Evolutionary conservation across 441 rosid species (phyloP).

Genomic region (Erodium trifolium): DNA sequence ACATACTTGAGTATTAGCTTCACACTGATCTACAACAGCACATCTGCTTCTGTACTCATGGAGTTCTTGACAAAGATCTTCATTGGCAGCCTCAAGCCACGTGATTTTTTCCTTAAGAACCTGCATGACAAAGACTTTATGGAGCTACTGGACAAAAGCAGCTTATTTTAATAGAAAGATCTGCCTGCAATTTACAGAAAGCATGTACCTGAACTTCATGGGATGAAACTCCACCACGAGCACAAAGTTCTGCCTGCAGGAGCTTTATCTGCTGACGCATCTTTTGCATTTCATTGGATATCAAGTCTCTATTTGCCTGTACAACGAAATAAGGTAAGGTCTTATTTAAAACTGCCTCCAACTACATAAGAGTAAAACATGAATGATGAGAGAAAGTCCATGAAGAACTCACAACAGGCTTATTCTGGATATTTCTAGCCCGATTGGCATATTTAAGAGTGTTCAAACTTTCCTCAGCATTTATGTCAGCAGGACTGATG

Average conservation of each 20-base stretch:
- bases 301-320: conserved; percentile 61
- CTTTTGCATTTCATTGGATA: conserved; percentile 55
- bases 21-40: conserved; percentile 37
- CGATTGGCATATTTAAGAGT: conserved; percentile 63
- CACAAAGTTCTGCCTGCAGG: conserved; percentile 54
- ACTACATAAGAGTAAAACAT: conserved; percentile 8
- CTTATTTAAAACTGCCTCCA: conserved; percentile 9
- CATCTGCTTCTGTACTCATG: conserved; percentile 46
- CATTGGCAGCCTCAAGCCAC: conserved; percentile 52
- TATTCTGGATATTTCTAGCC: conserved; percentile 66
- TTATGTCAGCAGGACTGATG: conserved; percentile 58
- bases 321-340: conserved; percentile 14
- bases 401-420: conserved; percentile 46
- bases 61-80: conserved; percentile 53
- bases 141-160: conserved; percentile 5
- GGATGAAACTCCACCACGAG: conserved; percentile 37
- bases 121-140: conserved; percentile 25
- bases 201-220: conserved; percentile 43
- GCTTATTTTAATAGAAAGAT: conserved; percentile 10
- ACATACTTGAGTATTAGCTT: conserved; percentile 37
- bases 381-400: conserved; percentile 13
- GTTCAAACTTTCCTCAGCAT: conserved; percentile 57
- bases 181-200: conserved; percentile 10
- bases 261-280: conserved; percentile 51
- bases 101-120: conserved; percentile 46